Evolutionary conservation across 2,329 filamentous ascomycete species (phyloP).

Genomic region (Neoascochyta sp.): DNA sequence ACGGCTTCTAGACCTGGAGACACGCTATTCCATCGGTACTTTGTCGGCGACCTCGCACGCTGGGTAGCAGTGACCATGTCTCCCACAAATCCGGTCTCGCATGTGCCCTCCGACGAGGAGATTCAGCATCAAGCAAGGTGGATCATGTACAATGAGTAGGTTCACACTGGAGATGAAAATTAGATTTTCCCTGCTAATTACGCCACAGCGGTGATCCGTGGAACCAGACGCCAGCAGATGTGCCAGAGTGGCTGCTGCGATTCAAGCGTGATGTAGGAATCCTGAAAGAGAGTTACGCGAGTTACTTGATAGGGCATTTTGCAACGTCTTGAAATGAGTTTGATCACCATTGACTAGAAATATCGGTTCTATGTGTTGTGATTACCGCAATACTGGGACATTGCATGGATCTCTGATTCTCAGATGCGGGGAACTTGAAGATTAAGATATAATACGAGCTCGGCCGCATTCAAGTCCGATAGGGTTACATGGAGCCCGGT

Average conservation of each 20-base stretch:
- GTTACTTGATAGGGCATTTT: too few species aligned
- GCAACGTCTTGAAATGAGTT: too few species aligned
- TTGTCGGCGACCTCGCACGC: slow-evolving; percentile 19
- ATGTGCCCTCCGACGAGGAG: slow-evolving; percentile 28
- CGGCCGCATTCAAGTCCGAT: too few species aligned
- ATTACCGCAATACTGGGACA: too few species aligned
- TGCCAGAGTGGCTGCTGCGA: slow-evolving; percentile 26
- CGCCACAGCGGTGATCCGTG: slow-evolving; percentile 30
- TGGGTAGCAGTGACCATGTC: slow-evolving; percentile 25
- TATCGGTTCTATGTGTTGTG: too few species aligned
- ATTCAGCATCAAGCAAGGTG: slow-evolving; percentile 33
- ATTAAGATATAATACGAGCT: too few species aligned
- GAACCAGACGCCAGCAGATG: slow-evolving; percentile 39
- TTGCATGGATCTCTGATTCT: too few species aligned
- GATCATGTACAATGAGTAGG: slow-evolving; percentile 28
- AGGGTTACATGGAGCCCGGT: too few species aligned
- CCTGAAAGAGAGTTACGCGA: too few species aligned
- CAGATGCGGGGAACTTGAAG: too few species aligned
- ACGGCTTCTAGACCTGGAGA: too few species aligned
- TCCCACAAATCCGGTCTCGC: slow-evolving; percentile 17
- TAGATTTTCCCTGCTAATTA: not conserved
- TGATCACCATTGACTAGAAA: too few species aligned
- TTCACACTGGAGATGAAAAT: not conserved
- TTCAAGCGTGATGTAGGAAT: slow-evolving; percentile 28
- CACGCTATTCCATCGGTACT: slow-evolving; percentile 12